phyloP scores from a whole-genome alignment of 192 early-diverging fungal species.

The Dissophora globulifera region DNA sequence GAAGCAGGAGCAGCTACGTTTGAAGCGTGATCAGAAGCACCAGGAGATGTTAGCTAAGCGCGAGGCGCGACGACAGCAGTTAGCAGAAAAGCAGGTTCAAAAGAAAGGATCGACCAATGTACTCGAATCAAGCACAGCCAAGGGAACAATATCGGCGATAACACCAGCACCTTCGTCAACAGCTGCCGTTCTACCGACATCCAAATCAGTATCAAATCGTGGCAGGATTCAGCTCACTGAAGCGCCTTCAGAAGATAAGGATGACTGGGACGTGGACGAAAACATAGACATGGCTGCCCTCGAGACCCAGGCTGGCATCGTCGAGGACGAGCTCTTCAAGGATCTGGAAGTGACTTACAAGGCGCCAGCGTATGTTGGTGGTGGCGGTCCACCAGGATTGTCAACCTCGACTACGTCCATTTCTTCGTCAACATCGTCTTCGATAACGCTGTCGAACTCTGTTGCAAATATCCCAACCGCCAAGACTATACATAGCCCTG shows the following conservation, averaged over 20 bases:
- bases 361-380: slow-evolving; percentile 34
- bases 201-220: slow-evolving; percentile 6
- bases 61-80: slow-evolving; percentile 40
- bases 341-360: slow-evolving; percentile 46
- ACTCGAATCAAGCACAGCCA: slow-evolving; percentile 7
- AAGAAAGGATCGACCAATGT: slow-evolving; percentile 19
- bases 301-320: slow-evolving; percentile 10
- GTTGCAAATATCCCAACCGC: slow-evolving; percentile 8
- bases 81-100: slow-evolving; percentile 43
- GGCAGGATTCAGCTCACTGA: slow-evolving; percentile 10
- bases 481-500: slow-evolving; percentile 11
- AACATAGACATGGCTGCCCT: slow-evolving; percentile 27
- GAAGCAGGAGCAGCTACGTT: slow-evolving; percentile 44
- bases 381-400: not conserved
- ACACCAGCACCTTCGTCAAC: not conserved
- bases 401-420: slow-evolving; percentile 20
- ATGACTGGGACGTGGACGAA: slow-evolving; percentile 37
- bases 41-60: slow-evolving; percentile 51
- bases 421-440: slow-evolving; percentile 26
- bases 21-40: slow-evolving; percentile 51
- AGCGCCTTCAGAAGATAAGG: slow-evolving; percentile 25
- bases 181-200: not conserved
- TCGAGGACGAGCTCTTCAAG: slow-evolving; percentile 47
- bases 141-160: not conserved
- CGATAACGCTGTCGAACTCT: slow-evolving; percentile 22